Evolutionary conservation across 2,329 filamentous ascomycete genomes (phyloP), one percentile per base, ranked within the genome.

Genomic region (Colletotrichum sp.): DNA sequence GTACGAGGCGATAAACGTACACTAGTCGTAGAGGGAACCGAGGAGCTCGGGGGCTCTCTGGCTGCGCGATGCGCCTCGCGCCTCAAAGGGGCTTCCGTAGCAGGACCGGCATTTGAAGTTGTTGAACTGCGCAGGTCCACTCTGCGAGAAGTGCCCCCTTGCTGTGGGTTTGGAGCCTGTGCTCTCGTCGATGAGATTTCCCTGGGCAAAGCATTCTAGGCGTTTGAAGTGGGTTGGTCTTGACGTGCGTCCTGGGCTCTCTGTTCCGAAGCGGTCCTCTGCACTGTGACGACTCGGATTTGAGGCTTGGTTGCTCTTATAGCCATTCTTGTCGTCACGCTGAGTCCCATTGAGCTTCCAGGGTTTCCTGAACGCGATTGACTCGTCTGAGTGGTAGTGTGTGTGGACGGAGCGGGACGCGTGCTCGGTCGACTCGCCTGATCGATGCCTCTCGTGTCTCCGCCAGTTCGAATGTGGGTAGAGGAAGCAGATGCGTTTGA

Each of bases 171-270:
- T 16, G 62, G 10, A 34, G 16, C 62, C n/a, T 44, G 16, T 21
- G 49, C 21, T 36, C 18, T 72, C 18, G 30, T 71, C 57, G 32
- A 64, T 36, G 57, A 30, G 16, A 8, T 57, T 39, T 57, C 66
- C 32, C 15, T 39, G 57, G 59, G 30, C 55, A 70, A 71, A 52
- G 57, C 71, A n/a, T 64, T 64, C 71, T 73, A 73, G 57, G 66
- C 49, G n/a, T 64, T 57, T 63, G 66, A 63, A 64, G 18, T 12
- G 71, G 32, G 55, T 18, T 18, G 55, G 63, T 70, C 71, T 68
- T 64, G 55, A 71, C 57, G 66, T 21, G 30, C 16, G 12, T 63
- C 30, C 26, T 13, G 67, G 32, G 52, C 21, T n/a, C 7, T 26
- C 30, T 60, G 24, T 26, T 62, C 21, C 16, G 18, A 26, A 34